A percentile compares a stretch with the other conserved stretches of the same genome.
phyloP scores from a whole-genome alignment of 1,284 basidiomycete species.

The Takashimella tepidaria region DNA sequence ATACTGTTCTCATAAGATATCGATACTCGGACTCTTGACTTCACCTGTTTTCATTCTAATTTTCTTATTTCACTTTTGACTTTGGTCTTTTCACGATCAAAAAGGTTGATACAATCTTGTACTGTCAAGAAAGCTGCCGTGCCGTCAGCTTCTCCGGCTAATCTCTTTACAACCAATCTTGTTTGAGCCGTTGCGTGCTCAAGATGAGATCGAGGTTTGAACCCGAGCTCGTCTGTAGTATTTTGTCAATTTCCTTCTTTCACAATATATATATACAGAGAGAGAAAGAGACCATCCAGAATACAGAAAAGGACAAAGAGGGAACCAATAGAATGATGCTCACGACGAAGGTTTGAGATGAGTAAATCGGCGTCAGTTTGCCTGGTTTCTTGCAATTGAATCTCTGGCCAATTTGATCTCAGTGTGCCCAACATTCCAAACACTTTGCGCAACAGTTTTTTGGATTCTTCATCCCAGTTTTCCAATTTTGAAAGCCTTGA shows the following conservation, averaged over 20 bases:
- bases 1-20: too few species aligned
- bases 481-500: background rate
- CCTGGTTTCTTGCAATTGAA: background rate
- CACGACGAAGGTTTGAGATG: background rate
- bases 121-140: constrained; percentile 6
- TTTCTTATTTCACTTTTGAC: too few species aligned
- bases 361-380: background rate
- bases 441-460: background rate
- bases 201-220: constrained; percentile 8
- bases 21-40: too few species aligned
- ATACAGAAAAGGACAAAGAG: background rate
- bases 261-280: too few species aligned
- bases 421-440: background rate
- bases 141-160: constrained; percentile 9
- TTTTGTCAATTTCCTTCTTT: background rate
- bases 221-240: constrained; percentile 6
- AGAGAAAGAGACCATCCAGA: too few species aligned
- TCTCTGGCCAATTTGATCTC: background rate
- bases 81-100: too few species aligned
- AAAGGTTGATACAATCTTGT: too few species aligned
- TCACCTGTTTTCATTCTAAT: too few species aligned
- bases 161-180: constrained; percentile 9
- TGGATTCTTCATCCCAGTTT: background rate
- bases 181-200: constrained; percentile 14
- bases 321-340: background rate